Conservation (phyloP, 192 early-diverging fungal genomes). For the Mortierella alpina region DNA sequence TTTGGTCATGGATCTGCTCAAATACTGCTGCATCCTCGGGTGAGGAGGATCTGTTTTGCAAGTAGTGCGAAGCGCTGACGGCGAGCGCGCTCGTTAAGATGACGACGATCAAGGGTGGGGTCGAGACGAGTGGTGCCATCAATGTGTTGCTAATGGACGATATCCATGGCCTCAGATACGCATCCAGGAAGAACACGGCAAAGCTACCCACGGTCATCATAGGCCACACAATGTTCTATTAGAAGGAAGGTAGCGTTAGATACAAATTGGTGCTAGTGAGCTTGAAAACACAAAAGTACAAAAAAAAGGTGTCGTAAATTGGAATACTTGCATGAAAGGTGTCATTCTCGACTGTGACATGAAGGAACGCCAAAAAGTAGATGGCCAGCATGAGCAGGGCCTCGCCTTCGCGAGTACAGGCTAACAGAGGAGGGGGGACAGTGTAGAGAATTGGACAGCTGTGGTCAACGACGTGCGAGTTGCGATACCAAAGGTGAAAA, state of each 20-base stretch:
- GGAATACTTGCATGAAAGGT: constrained; percentile 38
- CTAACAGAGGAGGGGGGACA: neutral
- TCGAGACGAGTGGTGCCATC: constrained; percentile 12
- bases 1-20: constrained; percentile 52
- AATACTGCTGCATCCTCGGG: constrained; percentile 26
- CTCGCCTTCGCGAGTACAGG: constrained; percentile 47
- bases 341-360: constrained; percentile 51
- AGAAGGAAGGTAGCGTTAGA: neutral
- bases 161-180: constrained; percentile 16
- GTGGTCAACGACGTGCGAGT: neutral
- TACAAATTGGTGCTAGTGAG: neutral
- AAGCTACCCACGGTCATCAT: constrained; percentile 43
- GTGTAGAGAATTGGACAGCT: neutral
- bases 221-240: constrained; percentile 46
- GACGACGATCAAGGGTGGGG: constrained; percentile 31
- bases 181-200: constrained; percentile 41
- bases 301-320: no score
- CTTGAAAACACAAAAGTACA: neutral
- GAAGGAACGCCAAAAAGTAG: constrained; percentile 52
- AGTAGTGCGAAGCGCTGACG: constrained; percentile 8
- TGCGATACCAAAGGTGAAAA: neutral
- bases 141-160: neutral
- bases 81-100: constrained; percentile 4
- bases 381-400: constrained; percentile 46
- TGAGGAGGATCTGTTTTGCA: constrained; percentile 13